Base-by-base conservation (phyloP, 306 rosid genomes). In the Cucumis melo region DNA sequence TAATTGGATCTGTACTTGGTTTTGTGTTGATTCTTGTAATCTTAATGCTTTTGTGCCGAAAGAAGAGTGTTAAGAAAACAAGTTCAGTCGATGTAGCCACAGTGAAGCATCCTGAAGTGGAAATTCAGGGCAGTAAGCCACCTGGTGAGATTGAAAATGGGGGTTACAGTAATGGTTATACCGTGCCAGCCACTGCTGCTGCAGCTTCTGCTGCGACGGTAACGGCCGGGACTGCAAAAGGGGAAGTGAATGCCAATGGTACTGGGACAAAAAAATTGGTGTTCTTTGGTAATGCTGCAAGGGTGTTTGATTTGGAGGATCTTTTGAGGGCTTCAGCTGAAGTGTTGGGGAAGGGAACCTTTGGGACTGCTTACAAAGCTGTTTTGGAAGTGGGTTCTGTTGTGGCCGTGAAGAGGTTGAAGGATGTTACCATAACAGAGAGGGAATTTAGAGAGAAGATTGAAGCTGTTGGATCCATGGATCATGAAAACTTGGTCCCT, bases 261-360 rank as follows among this genome's bases (percentile, higher is more conserved):
- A 73, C 29, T 5, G 85, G 84, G 1, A 79, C 76, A 8, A 86
- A 83, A 42, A 86, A 86, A 81, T 27, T 83, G 82, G 74, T 83
- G 36, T 83, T 86, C 36, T 86, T 86, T 17, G 85, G 87, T 3
- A 82, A 82, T 68, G 83, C 79, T 60, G 80, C 83, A 15, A 75
- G 83, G 63, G 85, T 81, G 48, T 86, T 86, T 51, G 89, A 83
- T 70, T 81, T 86, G 79, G 89, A 86, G 87, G 89, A 86, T 81
- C 79, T 86, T 76, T 67, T 86, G 83, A 84, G 85, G 41, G 89
- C 89, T 54, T 86, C 89, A 24, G 89, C 89, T 5, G 89, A 86
- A 80, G 89, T 86, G 56, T 77, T 86, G 83, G 89, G 89, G 63
- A 86, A 86, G 62, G 89, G 89, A 51, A 86, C 87, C 6, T 86